Conservation (phyloP, 495 filamentous ascomycete species). For the Penicillium paxilli region DNA sequence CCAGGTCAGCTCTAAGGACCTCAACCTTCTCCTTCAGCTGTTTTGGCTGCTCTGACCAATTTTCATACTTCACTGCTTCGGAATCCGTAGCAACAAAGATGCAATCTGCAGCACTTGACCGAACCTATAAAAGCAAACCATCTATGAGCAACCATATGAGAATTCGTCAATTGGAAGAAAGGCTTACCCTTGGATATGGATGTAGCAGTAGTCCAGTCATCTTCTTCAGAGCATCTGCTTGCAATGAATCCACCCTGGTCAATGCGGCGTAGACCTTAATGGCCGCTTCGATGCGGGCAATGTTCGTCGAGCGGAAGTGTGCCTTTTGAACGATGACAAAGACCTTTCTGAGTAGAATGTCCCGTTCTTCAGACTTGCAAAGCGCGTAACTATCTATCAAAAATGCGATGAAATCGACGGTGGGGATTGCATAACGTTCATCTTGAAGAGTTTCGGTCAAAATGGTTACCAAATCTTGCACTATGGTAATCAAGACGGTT, state of each 20-base stretch:
- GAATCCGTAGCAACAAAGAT: constrained; percentile 36
- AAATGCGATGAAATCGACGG: constrained; percentile 73
- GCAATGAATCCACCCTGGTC: constrained; percentile 36
- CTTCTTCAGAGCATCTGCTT: constrained; percentile 51
- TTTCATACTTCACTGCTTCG: constrained; percentile 35
- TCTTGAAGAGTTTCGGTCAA: constrained; percentile 49
- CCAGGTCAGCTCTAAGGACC: constrained; percentile 19
- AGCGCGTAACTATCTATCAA: constrained; percentile 56
- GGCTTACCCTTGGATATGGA: constrained; percentile 58
- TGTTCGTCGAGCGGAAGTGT: constrained; percentile 77
- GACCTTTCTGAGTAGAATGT: constrained; percentile 52
- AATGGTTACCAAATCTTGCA: constrained; percentile 42
- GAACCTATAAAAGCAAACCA: constrained; percentile 29
- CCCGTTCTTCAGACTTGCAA: constrained; percentile 11
- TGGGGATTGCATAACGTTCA: constrained; percentile 73
- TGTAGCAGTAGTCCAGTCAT: constrained; percentile 60
- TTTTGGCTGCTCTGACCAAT: constrained; percentile 43
- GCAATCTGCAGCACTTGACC: constrained; percentile 37
- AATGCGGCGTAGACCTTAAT: constrained; percentile 75
- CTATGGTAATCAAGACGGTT: constrained; percentile 31
- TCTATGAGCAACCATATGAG: too few species aligned
- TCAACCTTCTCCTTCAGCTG: constrained; percentile 41
- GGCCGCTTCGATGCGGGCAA: constrained; percentile 75
- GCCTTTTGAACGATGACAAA: constrained; percentile 72
- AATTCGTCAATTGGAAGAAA: background rate